Evolutionary conservation across 2,329 filamentous ascomycete species (phyloP).

Genomic region (Stachybotrys echinatus): DNA sequence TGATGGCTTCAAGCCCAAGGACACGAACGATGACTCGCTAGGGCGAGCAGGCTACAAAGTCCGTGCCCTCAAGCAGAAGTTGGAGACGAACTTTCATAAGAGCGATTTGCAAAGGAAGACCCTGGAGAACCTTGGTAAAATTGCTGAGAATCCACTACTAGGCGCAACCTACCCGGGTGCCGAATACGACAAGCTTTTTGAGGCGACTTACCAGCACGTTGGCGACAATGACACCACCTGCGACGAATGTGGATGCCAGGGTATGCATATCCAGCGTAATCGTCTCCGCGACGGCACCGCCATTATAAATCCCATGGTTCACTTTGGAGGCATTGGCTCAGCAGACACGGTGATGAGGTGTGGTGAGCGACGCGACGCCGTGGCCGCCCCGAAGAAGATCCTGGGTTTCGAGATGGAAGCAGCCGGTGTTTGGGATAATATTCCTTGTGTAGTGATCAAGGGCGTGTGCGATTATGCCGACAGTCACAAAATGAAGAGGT

Average conservation of each 20-base stretch:
- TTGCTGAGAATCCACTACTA: too few species aligned
- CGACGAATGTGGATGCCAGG: background rate
- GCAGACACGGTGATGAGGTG: constrained; percentile 34
- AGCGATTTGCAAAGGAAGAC: background rate
- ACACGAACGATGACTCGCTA: background rate
- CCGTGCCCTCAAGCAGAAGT: background rate
- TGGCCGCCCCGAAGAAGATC: constrained; percentile 15
- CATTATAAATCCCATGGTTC: constrained; percentile 19
- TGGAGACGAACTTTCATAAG: background rate
- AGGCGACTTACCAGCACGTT: background rate
- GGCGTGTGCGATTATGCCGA: constrained; percentile 33
- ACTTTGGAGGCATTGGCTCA: constrained; percentile 31
- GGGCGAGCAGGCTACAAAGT: background rate
- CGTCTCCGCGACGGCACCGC: background rate
- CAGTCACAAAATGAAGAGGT: constrained; percentile 29
- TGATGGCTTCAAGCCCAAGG: background rate
- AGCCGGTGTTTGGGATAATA: constrained; percentile 18
- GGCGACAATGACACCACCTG: background rate
- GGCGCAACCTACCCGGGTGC: background rate
- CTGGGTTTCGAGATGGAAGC: constrained; percentile 28
- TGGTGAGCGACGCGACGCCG: constrained; percentile 23
- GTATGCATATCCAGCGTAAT: background rate
- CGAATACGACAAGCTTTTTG: background rate
- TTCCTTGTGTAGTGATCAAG: constrained; percentile 28
- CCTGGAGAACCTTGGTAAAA: background rate